Evolutionary conservation across 2,329 filamentous ascomycete genomes (phyloP).

Genomic region (Rosellinia necatrix): DNA sequence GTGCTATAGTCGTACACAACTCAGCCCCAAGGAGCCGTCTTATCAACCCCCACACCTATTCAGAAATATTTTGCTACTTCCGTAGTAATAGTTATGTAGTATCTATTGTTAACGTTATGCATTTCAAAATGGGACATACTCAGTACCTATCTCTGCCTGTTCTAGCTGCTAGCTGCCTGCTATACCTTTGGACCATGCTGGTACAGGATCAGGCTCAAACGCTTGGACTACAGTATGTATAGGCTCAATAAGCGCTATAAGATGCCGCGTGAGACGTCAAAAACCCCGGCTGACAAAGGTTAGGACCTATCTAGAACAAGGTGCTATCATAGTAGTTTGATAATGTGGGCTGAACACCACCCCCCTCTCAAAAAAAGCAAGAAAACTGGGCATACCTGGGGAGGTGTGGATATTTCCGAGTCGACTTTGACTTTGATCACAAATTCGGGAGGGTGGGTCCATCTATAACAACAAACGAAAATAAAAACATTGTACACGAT

Average conservation of each 20-base stretch:
- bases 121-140: no score
- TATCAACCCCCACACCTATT: no score
- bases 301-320: no score
- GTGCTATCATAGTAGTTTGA: no score
- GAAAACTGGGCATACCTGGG: background rate
- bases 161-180: no score
- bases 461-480: background rate
- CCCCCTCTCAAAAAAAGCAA: background rate
- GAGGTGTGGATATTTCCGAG: background rate
- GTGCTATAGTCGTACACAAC: no score
- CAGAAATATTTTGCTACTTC: no score
- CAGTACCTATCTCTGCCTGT: no score
- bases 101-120: no score
- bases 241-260: background rate
- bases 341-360: background rate
- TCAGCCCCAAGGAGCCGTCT: background rate
- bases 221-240: background rate
- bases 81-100: no score
- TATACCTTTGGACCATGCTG: no score
- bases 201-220: background rate
- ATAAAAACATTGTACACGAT: slow-evolving; percentile 4
- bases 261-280: background rate
- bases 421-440: background rate
- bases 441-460: background rate
- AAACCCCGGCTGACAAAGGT: no score